Conservation (phyloP, 2,329 filamentous ascomycete species). For the Fusarium sp. region DNA sequence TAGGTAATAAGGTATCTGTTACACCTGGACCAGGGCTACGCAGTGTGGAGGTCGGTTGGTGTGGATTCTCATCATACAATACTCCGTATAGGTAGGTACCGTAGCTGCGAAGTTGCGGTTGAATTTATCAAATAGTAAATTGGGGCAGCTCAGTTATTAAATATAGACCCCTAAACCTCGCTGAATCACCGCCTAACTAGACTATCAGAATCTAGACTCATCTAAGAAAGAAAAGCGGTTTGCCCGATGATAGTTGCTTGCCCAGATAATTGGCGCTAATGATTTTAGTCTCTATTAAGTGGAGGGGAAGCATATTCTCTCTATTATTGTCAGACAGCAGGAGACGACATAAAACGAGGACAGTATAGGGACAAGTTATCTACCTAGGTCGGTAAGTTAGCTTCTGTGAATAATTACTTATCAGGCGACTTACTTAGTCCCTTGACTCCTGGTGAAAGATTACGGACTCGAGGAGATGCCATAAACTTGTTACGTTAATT, state of each 20-base stretch:
- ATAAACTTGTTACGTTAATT: neutral
- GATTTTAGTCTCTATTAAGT: neutral
- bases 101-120: neutral
- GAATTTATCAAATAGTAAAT: neutral
- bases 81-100: neutral
- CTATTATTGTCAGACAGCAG: neutral
- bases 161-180: neutral
- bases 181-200: neutral
- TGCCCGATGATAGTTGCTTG: neutral
- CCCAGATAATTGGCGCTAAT: neutral
- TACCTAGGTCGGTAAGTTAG: neutral
- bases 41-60: neutral
- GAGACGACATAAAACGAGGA: neutral
- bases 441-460: too few relatives aligned
- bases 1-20: neutral
- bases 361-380: neutral
- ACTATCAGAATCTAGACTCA: neutral
- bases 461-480: neutral
- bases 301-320: neutral
- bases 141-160: neutral
- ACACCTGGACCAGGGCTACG: neutral
- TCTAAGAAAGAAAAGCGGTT: neutral
- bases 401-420: neutral
- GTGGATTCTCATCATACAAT: neutral
- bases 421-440: neutral